phyloP scores from a whole-genome alignment of 2,329 filamentous ascomycete species.

The Microcera coccophila region DNA sequence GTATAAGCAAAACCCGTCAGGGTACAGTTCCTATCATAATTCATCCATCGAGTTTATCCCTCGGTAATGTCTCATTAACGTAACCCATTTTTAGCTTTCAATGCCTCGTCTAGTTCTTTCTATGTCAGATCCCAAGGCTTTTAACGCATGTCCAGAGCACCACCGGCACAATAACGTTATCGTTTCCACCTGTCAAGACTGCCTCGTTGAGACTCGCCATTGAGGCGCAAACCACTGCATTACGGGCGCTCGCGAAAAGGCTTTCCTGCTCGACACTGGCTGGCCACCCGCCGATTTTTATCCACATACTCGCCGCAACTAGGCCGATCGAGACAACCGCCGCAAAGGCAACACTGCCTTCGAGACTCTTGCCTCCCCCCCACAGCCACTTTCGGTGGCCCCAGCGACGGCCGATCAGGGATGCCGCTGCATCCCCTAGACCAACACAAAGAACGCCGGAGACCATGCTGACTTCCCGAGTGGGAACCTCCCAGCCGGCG shows the following conservation, averaged over 20 bases:
- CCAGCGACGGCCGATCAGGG: constrained; percentile 80
- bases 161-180: constrained; percentile 95
- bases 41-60: not conserved
- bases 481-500: constrained; percentile 69
- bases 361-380: constrained; percentile 93
- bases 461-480: constrained; percentile 82
- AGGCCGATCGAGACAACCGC: constrained; percentile 74
- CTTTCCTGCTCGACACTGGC: constrained; percentile 42
- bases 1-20: constrained; percentile 7
- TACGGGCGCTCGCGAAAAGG: constrained; percentile 47
- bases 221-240: constrained; percentile 67
- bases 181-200: constrained; percentile 92
- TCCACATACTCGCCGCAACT: constrained; percentile 66
- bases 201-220: constrained; percentile 90
- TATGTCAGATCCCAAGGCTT: constrained; percentile 57
- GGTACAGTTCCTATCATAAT: constrained; percentile 7
- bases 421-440: constrained; percentile 90
- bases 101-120: not conserved
- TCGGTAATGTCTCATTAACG: not conserved
- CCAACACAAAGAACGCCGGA: constrained; percentile 91
- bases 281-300: constrained; percentile 72
- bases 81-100: too few species aligned
- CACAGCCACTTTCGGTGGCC: constrained; percentile 91
- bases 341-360: constrained; percentile 80
- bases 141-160: constrained; percentile 90